Percentiles rank a stretch among this genome's conserved stretches.
Evolutionary conservation across 805 yeast species (phyloP).

Genomic region (Cyberlindnera nakhonratchasimensis): DNA sequence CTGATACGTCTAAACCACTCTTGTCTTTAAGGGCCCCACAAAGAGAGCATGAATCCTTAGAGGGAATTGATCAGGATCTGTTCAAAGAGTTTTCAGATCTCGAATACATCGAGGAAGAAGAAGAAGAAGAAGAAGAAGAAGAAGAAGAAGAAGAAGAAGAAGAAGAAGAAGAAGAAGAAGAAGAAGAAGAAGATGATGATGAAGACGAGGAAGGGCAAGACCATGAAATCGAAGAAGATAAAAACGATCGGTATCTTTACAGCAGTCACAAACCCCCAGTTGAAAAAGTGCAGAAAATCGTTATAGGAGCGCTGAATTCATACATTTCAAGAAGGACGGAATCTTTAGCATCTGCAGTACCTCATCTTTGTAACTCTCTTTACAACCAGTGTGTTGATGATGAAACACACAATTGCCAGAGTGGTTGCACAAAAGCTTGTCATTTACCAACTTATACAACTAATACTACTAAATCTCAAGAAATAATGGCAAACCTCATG

Average conservation of each 20-base stretch:
- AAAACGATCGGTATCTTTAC: too few relatives aligned
- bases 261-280: background rate
- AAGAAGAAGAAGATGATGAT: background rate
- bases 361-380: background rate
- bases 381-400: background rate
- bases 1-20: constrained; percentile 33
- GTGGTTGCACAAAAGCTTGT: background rate
- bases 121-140: background rate
- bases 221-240: too few relatives aligned
- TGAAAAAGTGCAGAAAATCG: constrained; percentile 1
- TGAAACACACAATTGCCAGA: background rate
- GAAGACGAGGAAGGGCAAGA: background rate
- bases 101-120: constrained; percentile 2
- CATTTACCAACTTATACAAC: background rate
- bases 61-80: constrained; percentile 1
- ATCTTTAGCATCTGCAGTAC: background rate
- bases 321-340: background rate
- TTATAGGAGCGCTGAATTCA: constrained; percentile 5
- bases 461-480: background rate
- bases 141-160: background rate
- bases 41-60: background rate
- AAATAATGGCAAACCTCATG: constrained; percentile 2
- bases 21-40: constrained; percentile 35
- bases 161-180: too few relatives aligned
- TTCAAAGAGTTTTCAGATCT: constrained; percentile 10